phyloP scores from a whole-genome alignment of 106 monocot species.

The Chionographis japonica region DNA sequence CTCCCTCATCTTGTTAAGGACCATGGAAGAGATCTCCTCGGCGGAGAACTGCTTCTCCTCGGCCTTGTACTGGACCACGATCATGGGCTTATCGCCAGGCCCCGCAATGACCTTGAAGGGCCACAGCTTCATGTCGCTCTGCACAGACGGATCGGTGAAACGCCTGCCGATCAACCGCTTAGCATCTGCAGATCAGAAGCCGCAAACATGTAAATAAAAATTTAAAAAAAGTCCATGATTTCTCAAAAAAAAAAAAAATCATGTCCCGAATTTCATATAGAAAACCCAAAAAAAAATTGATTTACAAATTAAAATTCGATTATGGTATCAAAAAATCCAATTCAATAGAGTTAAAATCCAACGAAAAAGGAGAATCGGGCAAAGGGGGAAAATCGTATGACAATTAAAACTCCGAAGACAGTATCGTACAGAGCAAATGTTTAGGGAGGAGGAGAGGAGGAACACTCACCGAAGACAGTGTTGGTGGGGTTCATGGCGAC shows the following conservation, averaged over 20 bases:
- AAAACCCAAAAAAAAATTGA: too few species aligned
- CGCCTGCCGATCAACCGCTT: slow-evolving; percentile 45
- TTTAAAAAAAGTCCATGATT: neutral
- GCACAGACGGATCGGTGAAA: slow-evolving; percentile 31
- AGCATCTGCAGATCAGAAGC: slow-evolving; percentile 22
- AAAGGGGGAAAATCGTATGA: too few species aligned
- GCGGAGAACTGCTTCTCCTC: slow-evolving; percentile 51
- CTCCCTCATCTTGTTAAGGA: slow-evolving; percentile 52
- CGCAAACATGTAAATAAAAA: neutral
- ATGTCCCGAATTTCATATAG: too few species aligned
- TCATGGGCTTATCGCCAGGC: slow-evolving; percentile 53
- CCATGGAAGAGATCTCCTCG: slow-evolving; percentile 60
- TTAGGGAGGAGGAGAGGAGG: too few species aligned
- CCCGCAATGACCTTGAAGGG: slow-evolving; percentile 48
- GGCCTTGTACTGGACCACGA: slow-evolving; percentile 41
- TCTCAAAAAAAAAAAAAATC: too few species aligned
- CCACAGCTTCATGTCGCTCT: slow-evolving; percentile 44
- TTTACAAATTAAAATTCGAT: too few species aligned
- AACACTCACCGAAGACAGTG: slow-evolving; percentile 66
- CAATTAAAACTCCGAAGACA: too few species aligned
- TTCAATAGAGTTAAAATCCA: too few species aligned
- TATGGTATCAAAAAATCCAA: too few species aligned
- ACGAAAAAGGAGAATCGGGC: too few species aligned
- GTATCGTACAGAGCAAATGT: too few species aligned
- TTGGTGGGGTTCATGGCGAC: slow-evolving; percentile 82